Evolutionary conservation across 129 eudicot species (phyloP).

Genomic region (Sambucus nigra): DNA sequence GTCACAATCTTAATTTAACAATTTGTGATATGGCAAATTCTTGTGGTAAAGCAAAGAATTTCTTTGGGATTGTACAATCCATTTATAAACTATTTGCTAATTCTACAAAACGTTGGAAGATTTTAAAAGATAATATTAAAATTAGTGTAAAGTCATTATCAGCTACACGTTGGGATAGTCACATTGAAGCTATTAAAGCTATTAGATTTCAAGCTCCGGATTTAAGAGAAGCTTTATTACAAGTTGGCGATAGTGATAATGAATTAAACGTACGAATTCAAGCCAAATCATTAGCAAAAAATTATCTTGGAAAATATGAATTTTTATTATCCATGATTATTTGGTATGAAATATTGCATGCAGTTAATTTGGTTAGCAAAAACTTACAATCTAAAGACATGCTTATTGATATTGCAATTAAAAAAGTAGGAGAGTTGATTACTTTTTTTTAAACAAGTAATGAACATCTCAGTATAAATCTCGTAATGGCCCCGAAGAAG

Average conservation of each 20-base stretch:
- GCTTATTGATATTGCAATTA: too few relatives aligned
- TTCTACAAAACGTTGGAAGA: not conserved
- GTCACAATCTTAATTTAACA: not conserved
- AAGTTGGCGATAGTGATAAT: not conserved
- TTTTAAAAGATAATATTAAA: not conserved
- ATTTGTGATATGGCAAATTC: slow-evolving; percentile 3
- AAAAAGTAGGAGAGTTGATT: too few relatives aligned
- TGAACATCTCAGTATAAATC: too few relatives aligned
- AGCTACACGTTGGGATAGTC: not conserved
- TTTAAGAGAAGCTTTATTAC: not conserved
- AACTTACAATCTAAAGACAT: too few relatives aligned
- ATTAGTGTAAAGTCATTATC: not conserved
- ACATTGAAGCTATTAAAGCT: not conserved
- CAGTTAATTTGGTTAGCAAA: too few relatives aligned
- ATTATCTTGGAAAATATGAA: too few relatives aligned
- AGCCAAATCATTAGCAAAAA: too few relatives aligned
- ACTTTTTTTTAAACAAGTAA: too few relatives aligned
- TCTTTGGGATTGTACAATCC: not conserved
- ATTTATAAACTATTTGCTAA: not conserved
- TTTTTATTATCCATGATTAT: too few relatives aligned
- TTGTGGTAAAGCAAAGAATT: not conserved
- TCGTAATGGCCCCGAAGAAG: too few relatives aligned
- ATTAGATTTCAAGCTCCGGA: not conserved
- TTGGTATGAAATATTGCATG: too few relatives aligned
- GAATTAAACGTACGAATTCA: too few relatives aligned